Conservation (phyloP, 1,284 basidiomycete species). For the Marasmius tenuissimus region DNA sequence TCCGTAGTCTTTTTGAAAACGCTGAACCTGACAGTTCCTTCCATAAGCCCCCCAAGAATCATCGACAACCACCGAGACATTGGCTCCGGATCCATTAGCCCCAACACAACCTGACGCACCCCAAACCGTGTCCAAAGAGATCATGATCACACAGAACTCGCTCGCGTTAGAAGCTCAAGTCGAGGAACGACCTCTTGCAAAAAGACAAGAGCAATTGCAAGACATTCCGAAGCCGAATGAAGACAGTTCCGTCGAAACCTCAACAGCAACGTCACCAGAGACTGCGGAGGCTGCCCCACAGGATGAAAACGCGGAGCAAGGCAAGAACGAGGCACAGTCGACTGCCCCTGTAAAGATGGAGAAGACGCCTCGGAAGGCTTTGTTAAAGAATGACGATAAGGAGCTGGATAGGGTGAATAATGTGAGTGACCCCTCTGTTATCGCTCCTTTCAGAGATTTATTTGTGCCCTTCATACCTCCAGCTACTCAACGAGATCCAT, state of each 20-base stretch:
- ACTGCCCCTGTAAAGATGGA: conserved; percentile 28
- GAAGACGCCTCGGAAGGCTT: conserved; percentile 59
- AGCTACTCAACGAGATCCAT: conserved; percentile 83
- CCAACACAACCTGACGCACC: conserved; percentile 43
- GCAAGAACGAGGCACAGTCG: conserved; percentile 20
- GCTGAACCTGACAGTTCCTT: not conserved
- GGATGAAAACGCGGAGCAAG: conserved; percentile 1
- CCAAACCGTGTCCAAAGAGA: conserved; percentile 39
- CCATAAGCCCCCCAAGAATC: conserved; percentile 19
- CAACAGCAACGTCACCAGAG: not conserved
- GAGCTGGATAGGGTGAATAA: conserved; percentile 79
- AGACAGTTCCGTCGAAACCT: not conserved
- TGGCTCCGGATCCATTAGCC: conserved; percentile 30
- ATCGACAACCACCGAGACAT: conserved; percentile 18
- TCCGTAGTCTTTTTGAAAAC: not conserved
- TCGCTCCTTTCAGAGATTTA: not conserved
- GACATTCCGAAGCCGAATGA: conserved; percentile 23
- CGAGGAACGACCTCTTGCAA: conserved; percentile 84
- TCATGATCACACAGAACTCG: conserved; percentile 62
- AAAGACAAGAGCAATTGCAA: conserved; percentile 80
- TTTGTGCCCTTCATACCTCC: conserved; percentile 10
- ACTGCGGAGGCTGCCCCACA: not conserved
- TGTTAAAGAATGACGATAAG: conserved; percentile 86
- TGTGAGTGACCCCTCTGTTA: conserved; percentile 41
- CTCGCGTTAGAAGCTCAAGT: conserved; percentile 81